phyloP scores from a whole-genome alignment of 495 filamentous ascomycete genomes.

The Pyrenula aspistea region DNA sequence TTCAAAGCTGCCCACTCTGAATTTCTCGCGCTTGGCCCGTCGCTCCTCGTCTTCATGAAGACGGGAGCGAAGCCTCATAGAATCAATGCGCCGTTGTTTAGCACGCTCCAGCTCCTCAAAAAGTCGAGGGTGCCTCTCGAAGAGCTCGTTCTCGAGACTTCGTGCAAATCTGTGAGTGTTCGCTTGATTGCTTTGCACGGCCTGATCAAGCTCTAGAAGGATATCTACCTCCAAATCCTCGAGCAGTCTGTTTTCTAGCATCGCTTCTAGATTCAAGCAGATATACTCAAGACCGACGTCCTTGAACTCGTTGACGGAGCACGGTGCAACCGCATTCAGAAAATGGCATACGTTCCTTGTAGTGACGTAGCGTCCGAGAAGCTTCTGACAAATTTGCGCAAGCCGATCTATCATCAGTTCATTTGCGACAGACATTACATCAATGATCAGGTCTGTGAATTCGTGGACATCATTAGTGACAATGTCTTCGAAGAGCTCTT shows the following conservation, averaged over 20 bases:
- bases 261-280: constrained; percentile 75
- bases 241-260: constrained; percentile 76
- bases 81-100: constrained; percentile 44
- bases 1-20: constrained; percentile 36
- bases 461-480: constrained; percentile 60
- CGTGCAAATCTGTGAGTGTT: constrained; percentile 61
- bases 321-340: constrained; percentile 72
- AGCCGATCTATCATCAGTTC: constrained; percentile 91
- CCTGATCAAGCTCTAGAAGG: constrained; percentile 60
- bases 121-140: constrained; percentile 60
- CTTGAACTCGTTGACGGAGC: constrained; percentile 74
- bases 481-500: constrained; percentile 70
- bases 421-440: constrained; percentile 80
- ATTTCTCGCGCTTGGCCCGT: constrained; percentile 26
- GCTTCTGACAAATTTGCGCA: constrained; percentile 76
- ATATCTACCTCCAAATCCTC: constrained; percentile 81
- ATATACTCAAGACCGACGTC: constrained; percentile 82
- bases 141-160: constrained; percentile 56
- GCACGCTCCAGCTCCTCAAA: constrained; percentile 38
- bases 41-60: constrained; percentile 48
- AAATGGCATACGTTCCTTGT: constrained; percentile 77
- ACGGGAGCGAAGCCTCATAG: constrained; percentile 43
- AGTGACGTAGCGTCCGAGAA: constrained; percentile 79
- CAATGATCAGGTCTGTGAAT: constrained; percentile 79
- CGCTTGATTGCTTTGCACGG: constrained; percentile 72